Evolutionary conservation across 148 eudicot species (phyloP).

Genomic region (Limonium bicolor): DNA sequence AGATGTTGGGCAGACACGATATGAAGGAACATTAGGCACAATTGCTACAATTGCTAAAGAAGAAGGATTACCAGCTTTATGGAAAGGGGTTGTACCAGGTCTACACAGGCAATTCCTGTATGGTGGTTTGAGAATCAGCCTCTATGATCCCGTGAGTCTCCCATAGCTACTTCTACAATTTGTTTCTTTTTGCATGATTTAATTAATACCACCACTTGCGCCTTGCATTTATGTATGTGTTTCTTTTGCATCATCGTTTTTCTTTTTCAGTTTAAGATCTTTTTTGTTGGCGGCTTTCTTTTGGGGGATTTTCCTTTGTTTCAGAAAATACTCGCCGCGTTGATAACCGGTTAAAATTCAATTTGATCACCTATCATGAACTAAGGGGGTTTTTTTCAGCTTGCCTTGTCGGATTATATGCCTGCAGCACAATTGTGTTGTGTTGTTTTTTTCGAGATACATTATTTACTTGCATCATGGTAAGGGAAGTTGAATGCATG

Average conservation of each 20-base stretch:
- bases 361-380: conserved; percentile 1
- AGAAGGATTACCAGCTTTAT: conserved; percentile 54
- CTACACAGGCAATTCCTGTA: conserved; percentile 57
- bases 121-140: conserved; percentile 57
- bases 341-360: conserved; percentile 43
- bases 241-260: conserved; percentile 6
- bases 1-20: conserved; percentile 25
- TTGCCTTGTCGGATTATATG: background rate
- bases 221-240: too few relatives aligned
- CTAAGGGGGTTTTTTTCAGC: background rate
- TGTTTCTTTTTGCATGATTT: background rate
- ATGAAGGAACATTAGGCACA: conserved; percentile 45
- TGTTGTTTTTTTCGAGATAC: background rate
- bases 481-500: background rate
- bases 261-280: conserved; percentile 44
- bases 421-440: background rate
- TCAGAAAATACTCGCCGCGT: conserved; percentile 54
- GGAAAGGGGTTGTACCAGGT: conserved; percentile 67
- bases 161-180: background rate
- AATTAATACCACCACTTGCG: too few relatives aligned
- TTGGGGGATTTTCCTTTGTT: conserved; percentile 37
- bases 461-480: background rate
- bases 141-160: conserved; percentile 60
- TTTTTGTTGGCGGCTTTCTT: conserved; percentile 33
- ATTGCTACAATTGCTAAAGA: conserved; percentile 45